Percentiles rank a stretch among this genome's conserved stretches.
These are phyloP conservation scores for Tetrapyrgos nigripes DNA, from an alignment of 1,284 basidiomycete genomes.

Conservation along the genomic window DNA sequence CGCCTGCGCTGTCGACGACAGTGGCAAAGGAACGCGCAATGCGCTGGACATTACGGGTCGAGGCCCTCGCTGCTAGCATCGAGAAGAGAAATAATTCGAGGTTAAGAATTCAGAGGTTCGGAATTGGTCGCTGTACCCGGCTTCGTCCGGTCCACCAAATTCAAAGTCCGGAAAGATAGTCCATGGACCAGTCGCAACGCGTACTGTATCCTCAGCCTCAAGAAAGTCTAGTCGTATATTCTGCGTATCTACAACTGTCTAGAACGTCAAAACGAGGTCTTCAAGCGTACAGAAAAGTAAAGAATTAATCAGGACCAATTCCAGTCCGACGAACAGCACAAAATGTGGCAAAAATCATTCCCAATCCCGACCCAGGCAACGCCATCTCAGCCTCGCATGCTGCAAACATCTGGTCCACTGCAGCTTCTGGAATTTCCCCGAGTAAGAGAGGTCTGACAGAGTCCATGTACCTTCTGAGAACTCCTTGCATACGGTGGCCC, in stretches of 20 bases:
- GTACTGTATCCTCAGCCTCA: background rate
- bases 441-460: slow-evolving; percentile 48
- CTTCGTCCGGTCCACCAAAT: slow-evolving; percentile 6
- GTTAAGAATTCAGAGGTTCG: background rate
- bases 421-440: slow-evolving; percentile 33
- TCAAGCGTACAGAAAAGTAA: background rate
- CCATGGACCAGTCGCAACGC: background rate
- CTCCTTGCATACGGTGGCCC: slow-evolving; percentile 42
- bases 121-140: slow-evolving; percentile 3
- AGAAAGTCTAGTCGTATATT: background rate
- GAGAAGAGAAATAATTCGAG: slow-evolving; percentile 16
- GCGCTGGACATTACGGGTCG: slow-evolving; percentile 58
- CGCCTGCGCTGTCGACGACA: slow-evolving; percentile 77
- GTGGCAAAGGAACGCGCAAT: slow-evolving; percentile 79
- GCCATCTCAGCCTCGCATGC: slow-evolving; percentile 48
- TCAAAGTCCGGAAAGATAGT: background rate
- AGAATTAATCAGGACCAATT: background rate
- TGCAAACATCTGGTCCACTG: slow-evolving; percentile 43
- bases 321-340: slow-evolving; percentile 7
- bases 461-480: slow-evolving; percentile 40
- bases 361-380: slow-evolving; percentile 43
- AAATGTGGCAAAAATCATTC: slow-evolving; percentile 47
- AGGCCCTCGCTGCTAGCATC: slow-evolving; percentile 69
- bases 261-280: background rate
- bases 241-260: background rate